Percentiles rank a stretch among this genome's conserved stretches.
phyloP scores from a whole-genome alignment of 169 alveolate species.

The Eimeria sp. region DNA sequence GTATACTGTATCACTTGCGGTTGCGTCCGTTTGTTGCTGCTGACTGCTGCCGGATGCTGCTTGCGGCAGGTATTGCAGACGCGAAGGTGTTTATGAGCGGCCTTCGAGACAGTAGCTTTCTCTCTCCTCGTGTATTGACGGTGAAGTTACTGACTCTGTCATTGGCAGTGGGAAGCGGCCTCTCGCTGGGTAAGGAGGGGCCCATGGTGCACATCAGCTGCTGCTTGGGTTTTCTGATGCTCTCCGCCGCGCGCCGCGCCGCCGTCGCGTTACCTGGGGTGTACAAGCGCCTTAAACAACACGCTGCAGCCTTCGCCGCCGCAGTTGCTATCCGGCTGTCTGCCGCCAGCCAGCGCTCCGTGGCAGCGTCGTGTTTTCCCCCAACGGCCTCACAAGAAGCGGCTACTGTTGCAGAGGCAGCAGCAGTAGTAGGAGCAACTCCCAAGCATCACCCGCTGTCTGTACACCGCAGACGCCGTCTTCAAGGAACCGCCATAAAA shows the following conservation, averaged over 20 bases:
- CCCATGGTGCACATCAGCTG: constrained; percentile 91
- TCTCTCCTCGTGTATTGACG: constrained; percentile 78
- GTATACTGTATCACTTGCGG: no score
- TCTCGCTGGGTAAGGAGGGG: constrained; percentile 90
- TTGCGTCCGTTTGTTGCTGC: not conserved
- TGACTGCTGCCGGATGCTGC: not conserved
- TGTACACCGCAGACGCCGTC: constrained; percentile 12
- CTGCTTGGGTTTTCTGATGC: constrained; percentile 81
- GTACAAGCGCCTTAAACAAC: not conserved
- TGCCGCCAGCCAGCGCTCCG: not conserved
- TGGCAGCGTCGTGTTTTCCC: not conserved
- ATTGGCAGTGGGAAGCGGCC: constrained; percentile 89
- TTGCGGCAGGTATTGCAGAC: constrained; percentile 83
- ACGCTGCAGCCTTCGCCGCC: constrained; percentile 12
- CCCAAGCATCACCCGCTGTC: not conserved
- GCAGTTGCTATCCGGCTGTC: not conserved
- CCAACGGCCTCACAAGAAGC: not conserved
- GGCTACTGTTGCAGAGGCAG: not conserved
- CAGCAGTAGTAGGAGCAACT: no score
- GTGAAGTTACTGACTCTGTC: constrained; percentile 86
- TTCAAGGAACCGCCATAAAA: not conserved
- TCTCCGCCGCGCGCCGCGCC: constrained; percentile 9
- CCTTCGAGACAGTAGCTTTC: constrained; percentile 39
- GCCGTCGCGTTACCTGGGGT: constrained; percentile 14
- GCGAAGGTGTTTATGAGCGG: constrained; percentile 83